Base-by-base conservation (phyloP, 2,329 filamentous ascomycete species). In the Rhynchosporium agropyri region DNA sequence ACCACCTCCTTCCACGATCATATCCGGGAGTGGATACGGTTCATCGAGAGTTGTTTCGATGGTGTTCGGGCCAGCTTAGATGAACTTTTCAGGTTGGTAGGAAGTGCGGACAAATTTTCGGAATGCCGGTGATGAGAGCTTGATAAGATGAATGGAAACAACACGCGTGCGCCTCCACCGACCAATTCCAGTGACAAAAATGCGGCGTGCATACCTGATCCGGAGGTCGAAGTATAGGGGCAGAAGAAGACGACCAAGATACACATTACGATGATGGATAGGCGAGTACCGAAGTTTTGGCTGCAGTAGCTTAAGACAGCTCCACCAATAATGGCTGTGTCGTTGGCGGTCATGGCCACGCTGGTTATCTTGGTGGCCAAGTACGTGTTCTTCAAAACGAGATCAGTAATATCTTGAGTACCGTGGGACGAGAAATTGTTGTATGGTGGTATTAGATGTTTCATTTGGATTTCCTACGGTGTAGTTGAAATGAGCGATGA, bases 401-500 rank as follows among this genome's bases (percentile, higher is more conserved):
- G 86, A 2, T 84, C 84, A 68, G 87, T 87, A 33, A 87, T 73
- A 69, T 86, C 84, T 74, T 76, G 74, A 15, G 72, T 73, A 8
- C 73, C 72, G 59, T 75, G 73, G 33, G 73, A 73, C 71, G 74
- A 79, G 9, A 13, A n/a, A 40, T 12, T 33, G 60, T n/a, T 31
- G 62, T 36, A 42, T 9, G 28, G n/a, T 43, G 76, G 74, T 81
- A 85, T 69, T 85, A 80, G 67, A 82, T 90, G 76, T 15, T 12
- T 42, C 7, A 3, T 10, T 13, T 12, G 26, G 77, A 70, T 9
- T 85, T 84, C 89, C 85, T 70, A 89, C 86, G 89, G 95, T 92
- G 74, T 95, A 96, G 77, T 96, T 96, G 80, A 96, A 95, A 3
- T 91, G 91, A 1, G 91, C 89, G 91, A 96, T 96, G 45, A 96